These are phyloP conservation scores for Closterium sp. DNA, from an alignment of 139 green algal genomes.

Conservation along the genomic window DNA sequence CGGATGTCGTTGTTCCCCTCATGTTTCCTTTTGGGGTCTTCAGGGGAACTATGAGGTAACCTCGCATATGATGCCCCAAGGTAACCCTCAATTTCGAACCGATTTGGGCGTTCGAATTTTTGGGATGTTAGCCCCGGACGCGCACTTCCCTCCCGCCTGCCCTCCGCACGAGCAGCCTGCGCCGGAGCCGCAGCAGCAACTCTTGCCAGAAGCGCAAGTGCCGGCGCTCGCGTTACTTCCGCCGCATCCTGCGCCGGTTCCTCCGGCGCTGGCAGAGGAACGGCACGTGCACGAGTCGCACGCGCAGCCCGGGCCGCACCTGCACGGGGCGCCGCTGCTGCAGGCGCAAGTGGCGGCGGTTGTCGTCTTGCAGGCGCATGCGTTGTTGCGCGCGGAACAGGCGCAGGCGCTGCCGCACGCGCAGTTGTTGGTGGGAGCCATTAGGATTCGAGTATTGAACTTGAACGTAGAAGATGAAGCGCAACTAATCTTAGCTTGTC, in stretches of 20 bases:
- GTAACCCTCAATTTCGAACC: no score
- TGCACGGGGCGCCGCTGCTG: neutral
- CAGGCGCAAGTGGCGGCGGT: neutral
- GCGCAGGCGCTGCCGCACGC: neutral
- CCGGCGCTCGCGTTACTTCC: neutral
- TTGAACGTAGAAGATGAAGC: neutral
- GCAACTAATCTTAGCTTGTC: no score
- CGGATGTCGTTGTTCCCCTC: no score
- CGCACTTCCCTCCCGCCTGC: neutral
- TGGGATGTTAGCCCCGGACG: neutral
- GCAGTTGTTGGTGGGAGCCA: neutral
- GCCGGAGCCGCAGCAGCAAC: neutral
- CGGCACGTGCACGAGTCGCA: neutral
- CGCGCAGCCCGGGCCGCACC: neutral
- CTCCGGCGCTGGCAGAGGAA: neutral
- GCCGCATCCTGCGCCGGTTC: neutral
- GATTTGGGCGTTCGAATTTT: no score
- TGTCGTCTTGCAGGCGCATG: neutral
- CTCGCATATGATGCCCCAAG: no score
- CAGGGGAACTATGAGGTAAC: no score
- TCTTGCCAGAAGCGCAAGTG: neutral
- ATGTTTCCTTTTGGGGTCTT: no score
- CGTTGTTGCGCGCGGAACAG: neutral
- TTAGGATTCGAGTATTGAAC: neutral
- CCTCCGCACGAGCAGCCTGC: neutral